Evolutionary conservation across 2,329 filamentous ascomycete species (phyloP), one percentile per base, ranked within the genome.

Genomic region (Diaporthe helianthi): DNA sequence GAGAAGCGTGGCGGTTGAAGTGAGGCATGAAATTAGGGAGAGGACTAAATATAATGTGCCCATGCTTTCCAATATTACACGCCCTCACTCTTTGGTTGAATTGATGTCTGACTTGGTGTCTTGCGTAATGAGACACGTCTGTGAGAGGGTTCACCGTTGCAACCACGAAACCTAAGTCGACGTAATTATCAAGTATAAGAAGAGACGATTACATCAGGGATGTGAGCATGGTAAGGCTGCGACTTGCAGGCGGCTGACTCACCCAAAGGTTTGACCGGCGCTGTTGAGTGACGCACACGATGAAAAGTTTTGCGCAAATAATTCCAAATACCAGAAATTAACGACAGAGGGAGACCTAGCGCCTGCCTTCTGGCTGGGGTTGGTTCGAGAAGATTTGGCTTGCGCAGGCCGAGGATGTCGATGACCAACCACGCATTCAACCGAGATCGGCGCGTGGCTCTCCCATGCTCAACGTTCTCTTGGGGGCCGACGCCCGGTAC

Each of bases 341-440:
- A 63, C 26, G 2, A 61, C 19, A 44, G 19, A 60, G 10, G 22
- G 19, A 29, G 44, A 47, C 58, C n/a, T 49, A 36, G 58, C 41
- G 58, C 12, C 54, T 44, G 54, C 36, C 55, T 61, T 26, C 24
- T 61, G 41, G 38, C 24, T 47, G 41, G 53, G 19, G 38, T 38
- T 36, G 10, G 53, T 55, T 24, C 53, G 15, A 38, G 19, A 38
- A 38, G 7, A 60, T 31, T 46, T 44, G 10, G 31, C 24, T 31
- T n/a, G 55, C 15, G 55, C 38, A 46, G 38, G 13, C 38, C 41
- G 41, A 61, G 19, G n/a, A 47, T 10, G 29, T 63, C 13, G 44
- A 67, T 67, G 58, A 67, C 65, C 41, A 67, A 67, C 65, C 41
- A 67, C 58, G 65, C 65, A 67, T 15, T 8, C 13, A 58, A n/a